Percentiles rank a stretch among this genome's conserved stretches.
Evolutionary conservation across 139 green algal species (phyloP).

Genomic region (Choricystis sp.): DNA sequence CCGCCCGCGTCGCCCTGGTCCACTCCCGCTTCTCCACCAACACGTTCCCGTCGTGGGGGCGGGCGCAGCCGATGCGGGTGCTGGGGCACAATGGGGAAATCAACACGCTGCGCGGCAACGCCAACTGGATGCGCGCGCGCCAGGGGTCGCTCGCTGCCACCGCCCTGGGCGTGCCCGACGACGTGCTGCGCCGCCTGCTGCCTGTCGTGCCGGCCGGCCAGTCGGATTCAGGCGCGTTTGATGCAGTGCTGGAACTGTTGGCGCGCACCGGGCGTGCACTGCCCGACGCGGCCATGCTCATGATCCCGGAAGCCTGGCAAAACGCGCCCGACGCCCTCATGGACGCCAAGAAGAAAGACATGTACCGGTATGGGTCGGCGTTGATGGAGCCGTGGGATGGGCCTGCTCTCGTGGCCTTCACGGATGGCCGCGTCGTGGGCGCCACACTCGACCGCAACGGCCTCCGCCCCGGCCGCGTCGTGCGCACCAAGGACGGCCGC

Average conservation of each 20-base stretch:
- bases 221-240: constrained; percentile 76
- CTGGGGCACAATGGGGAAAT: constrained; percentile 91
- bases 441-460: constrained; percentile 92
- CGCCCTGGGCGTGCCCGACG: constrained; percentile 43
- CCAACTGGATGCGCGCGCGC: constrained; percentile 82
- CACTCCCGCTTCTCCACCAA: constrained; percentile 94
- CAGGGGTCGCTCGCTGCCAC: constrained; percentile 72
- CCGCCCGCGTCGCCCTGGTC: constrained; percentile 78
- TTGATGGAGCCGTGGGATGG: constrained; percentile 97
- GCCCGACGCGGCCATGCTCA: constrained; percentile 89
- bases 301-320: constrained; percentile 94
- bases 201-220: constrained; percentile 66
- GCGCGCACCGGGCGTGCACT: constrained; percentile 54
- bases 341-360: constrained; percentile 58
- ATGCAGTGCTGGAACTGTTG: constrained; percentile 83
- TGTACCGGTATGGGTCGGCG: constrained; percentile 80
- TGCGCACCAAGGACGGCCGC: constrained; percentile 69
- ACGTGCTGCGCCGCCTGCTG: constrained; percentile 47
- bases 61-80: constrained; percentile 85
- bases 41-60: constrained; percentile 85
- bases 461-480: constrained; percentile 87
- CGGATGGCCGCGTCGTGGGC: constrained; percentile 80
- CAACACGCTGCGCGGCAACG: constrained; percentile 66
- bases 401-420: constrained; percentile 82
- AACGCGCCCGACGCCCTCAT: constrained; percentile 71